Evolutionary conservation across 2,329 filamentous ascomycete genomes (phyloP).

Genomic region (Ceratocystis albifundus): DNA sequence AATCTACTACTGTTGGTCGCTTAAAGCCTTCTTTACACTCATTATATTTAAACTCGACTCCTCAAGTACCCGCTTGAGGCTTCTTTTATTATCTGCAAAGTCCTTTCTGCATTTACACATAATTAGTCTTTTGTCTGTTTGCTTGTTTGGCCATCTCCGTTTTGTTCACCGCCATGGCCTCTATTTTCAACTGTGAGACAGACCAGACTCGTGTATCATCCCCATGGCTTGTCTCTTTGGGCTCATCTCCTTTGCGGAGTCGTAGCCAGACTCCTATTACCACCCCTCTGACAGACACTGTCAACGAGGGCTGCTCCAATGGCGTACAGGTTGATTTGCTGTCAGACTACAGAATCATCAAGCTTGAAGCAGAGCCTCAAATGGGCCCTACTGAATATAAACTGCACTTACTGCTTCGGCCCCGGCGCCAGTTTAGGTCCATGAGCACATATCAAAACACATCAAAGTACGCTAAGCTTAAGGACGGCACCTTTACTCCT

Average conservation of each 20-base stretch:
- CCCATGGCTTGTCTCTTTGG: slow-evolving; percentile 63
- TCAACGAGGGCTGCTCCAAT: neutral
- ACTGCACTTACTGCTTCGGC: slow-evolving; percentile 72
- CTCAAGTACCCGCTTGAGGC: neutral
- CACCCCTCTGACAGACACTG: slow-evolving; percentile 26
- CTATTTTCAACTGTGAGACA: slow-evolving; percentile 89
- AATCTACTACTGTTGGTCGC: slow-evolving; percentile 1
- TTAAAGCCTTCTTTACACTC: slow-evolving; percentile 2
- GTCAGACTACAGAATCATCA: slow-evolving; percentile 56
- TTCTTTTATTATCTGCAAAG: neutral
- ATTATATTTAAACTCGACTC: neutral
- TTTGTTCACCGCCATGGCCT: slow-evolving; percentile 53
- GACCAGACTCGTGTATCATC: slow-evolving; percentile 80
- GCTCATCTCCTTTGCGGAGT: slow-evolving; percentile 26
- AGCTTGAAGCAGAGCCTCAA: slow-evolving; percentile 80
- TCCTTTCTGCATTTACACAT: too few relatives aligned
- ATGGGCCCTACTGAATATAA: slow-evolving; percentile 96
- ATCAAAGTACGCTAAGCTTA: slow-evolving; percentile 19
- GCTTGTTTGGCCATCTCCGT: slow-evolving; percentile 16
- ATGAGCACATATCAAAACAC: slow-evolving; percentile 47
- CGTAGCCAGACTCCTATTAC: slow-evolving; percentile 23
- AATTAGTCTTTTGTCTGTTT: neutral
- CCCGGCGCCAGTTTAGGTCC: slow-evolving; percentile 59
- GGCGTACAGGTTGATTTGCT: slow-evolving; percentile 33
- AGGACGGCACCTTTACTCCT: slow-evolving; percentile 25